Conservation (phyloP, 441 rosid genomes). For the Gossypium gossypioides region DNA sequence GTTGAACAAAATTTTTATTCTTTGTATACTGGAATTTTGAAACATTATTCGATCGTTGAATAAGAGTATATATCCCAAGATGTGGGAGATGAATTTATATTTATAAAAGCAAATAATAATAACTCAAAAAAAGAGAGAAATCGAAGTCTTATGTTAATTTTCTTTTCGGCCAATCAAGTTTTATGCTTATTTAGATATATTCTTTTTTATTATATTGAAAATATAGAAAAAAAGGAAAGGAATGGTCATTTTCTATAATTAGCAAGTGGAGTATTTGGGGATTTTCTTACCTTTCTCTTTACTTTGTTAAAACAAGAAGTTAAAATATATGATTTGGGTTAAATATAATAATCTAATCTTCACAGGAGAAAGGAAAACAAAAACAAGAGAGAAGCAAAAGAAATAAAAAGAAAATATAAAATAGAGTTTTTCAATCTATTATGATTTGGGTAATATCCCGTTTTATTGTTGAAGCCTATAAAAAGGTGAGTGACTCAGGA, state of each 20-base stretch:
- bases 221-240: not conserved
- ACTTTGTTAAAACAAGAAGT: not conserved
- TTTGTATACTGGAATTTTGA: not conserved
- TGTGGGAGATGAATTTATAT: not conserved
- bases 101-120: not conserved
- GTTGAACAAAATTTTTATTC: not conserved
- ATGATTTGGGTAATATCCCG: conserved; percentile 3
- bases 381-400: not conserved
- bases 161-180: not conserved
- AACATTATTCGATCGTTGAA: not conserved
- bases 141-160: not conserved
- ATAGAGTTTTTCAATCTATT: not conserved
- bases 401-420: not conserved
- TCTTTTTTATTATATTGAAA: not conserved
- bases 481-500: conserved; percentile 22
- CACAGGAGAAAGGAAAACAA: not conserved
- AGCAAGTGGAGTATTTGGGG: not conserved
- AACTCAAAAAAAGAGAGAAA: not conserved
- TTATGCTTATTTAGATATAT: not conserved
- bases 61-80: not conserved
- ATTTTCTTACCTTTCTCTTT: not conserved
- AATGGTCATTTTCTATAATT: not conserved
- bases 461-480: conserved; percentile 18
- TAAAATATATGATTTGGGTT: not conserved
- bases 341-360: not conserved